phyloP scores from a whole-genome alignment of 768 basidiomycete species.

The Artomyces pyxidatus region DNA sequence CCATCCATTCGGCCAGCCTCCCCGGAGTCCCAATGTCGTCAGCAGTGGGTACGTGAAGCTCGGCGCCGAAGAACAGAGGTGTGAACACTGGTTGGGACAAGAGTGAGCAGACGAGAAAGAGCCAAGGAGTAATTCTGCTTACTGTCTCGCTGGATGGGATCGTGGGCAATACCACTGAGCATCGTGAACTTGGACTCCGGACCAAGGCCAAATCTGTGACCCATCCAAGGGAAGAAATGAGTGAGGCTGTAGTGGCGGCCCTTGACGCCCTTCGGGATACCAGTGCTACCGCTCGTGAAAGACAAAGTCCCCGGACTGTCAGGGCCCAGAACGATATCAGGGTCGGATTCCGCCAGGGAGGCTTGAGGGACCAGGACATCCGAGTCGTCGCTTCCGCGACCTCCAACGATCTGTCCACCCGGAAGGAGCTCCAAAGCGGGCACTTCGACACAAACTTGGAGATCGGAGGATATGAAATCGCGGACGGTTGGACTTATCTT shows the following conservation, averaged over 20 bases:
- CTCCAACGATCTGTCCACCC: conserved; percentile 60
- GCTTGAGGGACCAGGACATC: conserved; percentile 57
- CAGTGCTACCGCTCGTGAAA: conserved; percentile 96
- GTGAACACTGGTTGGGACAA: conserved; percentile 71
- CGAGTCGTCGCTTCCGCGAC: conserved; percentile 29
- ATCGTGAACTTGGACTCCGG: conserved; percentile 87
- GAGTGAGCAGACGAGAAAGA: conserved; percentile 1
- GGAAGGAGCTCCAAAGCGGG: conserved; percentile 76
- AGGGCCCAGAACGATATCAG: conserved; percentile 82
- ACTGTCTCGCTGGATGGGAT: conserved; percentile 99
- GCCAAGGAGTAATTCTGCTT: conserved; percentile 28
- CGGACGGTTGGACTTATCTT: conserved; percentile 72
- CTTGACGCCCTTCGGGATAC: conserved; percentile 96
- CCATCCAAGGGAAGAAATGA: conserved; percentile 99
- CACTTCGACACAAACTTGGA: conserved; percentile 84
- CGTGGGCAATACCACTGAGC: conserved; percentile 98
- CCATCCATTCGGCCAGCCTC: conserved; percentile 98
- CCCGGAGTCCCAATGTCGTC: conserved; percentile 98
- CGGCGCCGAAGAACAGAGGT: conserved; percentile 93
- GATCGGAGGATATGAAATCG: conserved; percentile 67
- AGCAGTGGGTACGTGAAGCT: conserved; percentile 90
- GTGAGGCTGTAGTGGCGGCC: conserved; percentile 95
- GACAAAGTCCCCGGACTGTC: conserved; percentile 91
- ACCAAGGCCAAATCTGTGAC: conserved; percentile 68
- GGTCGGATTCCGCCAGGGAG: conserved; percentile 58